Percentiles rank a stretch among this genome's conserved stretches.
Conservation (phyloP, 768 basidiomycete genomes). For the Hygrocybe punicea region DNA sequence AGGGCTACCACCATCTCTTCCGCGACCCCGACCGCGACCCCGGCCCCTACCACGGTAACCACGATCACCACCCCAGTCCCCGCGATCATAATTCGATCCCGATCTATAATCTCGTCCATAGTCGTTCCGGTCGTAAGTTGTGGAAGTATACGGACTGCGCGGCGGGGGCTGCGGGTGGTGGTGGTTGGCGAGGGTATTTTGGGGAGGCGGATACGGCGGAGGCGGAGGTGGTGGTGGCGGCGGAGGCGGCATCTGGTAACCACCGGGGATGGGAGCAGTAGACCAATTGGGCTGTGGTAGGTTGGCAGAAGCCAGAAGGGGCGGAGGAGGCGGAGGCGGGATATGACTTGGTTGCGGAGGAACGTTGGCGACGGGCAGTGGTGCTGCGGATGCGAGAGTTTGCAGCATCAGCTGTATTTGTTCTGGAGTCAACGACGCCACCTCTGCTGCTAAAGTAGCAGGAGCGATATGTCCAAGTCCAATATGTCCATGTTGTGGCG, state of each 20-base stretch:
- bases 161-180: constrained; percentile 18
- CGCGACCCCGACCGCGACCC: constrained; percentile 31
- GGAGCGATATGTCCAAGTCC: constrained; percentile 14
- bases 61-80: constrained; percentile 19
- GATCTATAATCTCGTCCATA: constrained; percentile 11
- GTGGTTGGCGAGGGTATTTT: constrained; percentile 19
- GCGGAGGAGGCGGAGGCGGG: not conserved
- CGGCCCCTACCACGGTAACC: constrained; percentile 36
- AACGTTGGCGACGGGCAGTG: constrained; percentile 14
- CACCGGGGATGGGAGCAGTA: not conserved
- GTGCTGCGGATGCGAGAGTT: constrained; percentile 44
- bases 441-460: constrained; percentile 60
- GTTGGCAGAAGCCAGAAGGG: not conserved
- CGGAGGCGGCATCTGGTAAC: not conserved
- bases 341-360: constrained; percentile 10
- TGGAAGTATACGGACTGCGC: constrained; percentile 20
- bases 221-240: constrained; percentile 20
- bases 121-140: constrained; percentile 24
- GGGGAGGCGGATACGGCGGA: constrained; percentile 12
- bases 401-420: constrained; percentile 69
- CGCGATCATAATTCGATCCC: constrained; percentile 32
- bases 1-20: constrained; percentile 29
- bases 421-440: constrained; percentile 71
- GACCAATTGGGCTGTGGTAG: constrained; percentile 1
- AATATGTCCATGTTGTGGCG: not conserved